Conservation (phyloP, 805 yeast genomes). For the Starmerella scarabaei region DNA sequence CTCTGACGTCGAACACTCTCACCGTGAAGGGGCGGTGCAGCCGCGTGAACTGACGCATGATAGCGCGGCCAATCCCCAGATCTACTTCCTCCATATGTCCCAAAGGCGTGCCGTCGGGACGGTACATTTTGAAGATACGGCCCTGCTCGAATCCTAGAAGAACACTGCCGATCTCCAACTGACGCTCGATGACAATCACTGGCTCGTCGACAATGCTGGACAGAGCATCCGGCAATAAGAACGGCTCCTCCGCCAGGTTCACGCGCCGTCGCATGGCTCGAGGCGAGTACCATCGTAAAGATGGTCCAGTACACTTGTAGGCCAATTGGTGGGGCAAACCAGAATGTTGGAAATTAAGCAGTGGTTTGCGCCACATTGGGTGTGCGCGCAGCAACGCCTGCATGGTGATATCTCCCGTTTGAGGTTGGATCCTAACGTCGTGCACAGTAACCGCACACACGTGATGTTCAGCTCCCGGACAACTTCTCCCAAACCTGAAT, state of each 20-base stretch:
- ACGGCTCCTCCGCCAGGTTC: constrained; percentile 5
- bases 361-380: too few relatives aligned
- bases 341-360: background rate
- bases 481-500: too few relatives aligned
- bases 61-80: constrained; percentile 47
- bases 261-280: constrained; percentile 1
- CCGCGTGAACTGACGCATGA: constrained; percentile 73
- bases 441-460: too few relatives aligned
- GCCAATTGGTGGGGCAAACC: background rate
- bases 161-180: constrained; percentile 76
- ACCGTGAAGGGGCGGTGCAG: constrained; percentile 63
- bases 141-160: constrained; percentile 87
- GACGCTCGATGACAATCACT: constrained; percentile 73
- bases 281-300: background rate
- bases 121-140: constrained; percentile 58
- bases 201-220: constrained; percentile 60
- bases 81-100: constrained; percentile 81
- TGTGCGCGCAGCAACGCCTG: too few relatives aligned
- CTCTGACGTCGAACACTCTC: constrained; percentile 26
- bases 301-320: too few relatives aligned
- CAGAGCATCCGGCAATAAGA: constrained; percentile 31
- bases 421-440: too few relatives aligned
- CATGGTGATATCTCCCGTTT: too few relatives aligned
- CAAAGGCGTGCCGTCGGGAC: constrained; percentile 55
- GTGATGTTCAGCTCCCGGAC: too few relatives aligned